A percentile compares a stretch with the other conserved stretches of the same genome.
Evolutionary conservation across 1,284 basidiomycete genomes (phyloP).

Genomic region (Jaminaea rosea): DNA sequence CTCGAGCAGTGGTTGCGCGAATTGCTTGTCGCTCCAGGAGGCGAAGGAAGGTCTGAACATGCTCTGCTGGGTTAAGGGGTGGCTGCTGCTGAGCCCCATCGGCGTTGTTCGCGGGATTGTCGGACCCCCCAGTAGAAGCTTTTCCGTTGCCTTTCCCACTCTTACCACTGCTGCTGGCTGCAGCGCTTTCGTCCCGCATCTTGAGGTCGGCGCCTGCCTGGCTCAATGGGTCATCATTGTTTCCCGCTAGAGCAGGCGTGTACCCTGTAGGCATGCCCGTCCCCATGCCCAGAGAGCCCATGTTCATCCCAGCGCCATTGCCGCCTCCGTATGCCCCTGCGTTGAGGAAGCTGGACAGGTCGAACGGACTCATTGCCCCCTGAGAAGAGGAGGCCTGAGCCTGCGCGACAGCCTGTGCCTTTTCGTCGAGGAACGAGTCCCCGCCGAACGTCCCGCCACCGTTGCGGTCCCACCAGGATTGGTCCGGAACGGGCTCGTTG

Average conservation of each 20-base stretch:
- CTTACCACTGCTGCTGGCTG: conserved; percentile 1
- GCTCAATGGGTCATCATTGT: neutral
- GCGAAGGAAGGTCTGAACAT: conserved; percentile 28
- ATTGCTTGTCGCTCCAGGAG: conserved; percentile 15
- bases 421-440: conserved; percentile 33
- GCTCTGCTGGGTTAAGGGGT: conserved; percentile 16
- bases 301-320: too few relatives aligned
- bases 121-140: too few relatives aligned
- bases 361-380: conserved; percentile 26
- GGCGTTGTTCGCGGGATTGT: too few relatives aligned
- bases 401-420: conserved; percentile 32
- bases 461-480: conserved; percentile 36
- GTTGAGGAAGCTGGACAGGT: conserved; percentile 34
- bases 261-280: conserved; percentile 2
- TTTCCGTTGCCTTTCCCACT: too few relatives aligned
- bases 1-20: neutral
- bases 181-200: conserved; percentile 10
- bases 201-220: conserved; percentile 1
- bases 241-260: conserved; percentile 1
- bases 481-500: conserved; percentile 24
- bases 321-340: conserved; percentile 16
- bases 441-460: conserved; percentile 23
- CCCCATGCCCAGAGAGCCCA: too few relatives aligned
- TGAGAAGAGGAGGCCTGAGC: conserved; percentile 8
- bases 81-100: neutral